Percentiles rank a stretch among this genome's conserved stretches.
Conservation (phyloP, 169 alveolate genomes). For the Plasmodium gallinaceum region DNA sequence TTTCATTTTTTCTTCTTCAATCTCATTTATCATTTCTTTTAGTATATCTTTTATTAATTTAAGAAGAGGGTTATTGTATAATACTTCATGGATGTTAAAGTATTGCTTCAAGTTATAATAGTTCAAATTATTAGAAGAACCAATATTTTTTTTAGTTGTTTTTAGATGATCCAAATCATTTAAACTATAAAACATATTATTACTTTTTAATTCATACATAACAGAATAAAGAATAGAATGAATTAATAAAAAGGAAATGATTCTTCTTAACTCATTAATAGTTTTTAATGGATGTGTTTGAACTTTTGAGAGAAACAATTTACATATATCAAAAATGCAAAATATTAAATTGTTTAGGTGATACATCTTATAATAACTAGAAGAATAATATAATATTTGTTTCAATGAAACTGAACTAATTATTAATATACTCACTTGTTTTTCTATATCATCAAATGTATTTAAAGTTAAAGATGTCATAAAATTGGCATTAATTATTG, state of each 20-base stretch:
- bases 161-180: not conserved
- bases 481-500: slow-evolving; percentile 72
- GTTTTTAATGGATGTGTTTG: slow-evolving; percentile 73
- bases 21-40: slow-evolving; percentile 46
- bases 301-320: slow-evolving; percentile 65
- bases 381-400: slow-evolving; percentile 41
- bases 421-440: slow-evolving; percentile 71
- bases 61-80: slow-evolving; percentile 34
- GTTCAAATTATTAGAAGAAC: not conserved
- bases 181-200: not conserved
- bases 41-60: slow-evolving; percentile 54
- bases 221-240: slow-evolving; percentile 36
- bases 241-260: slow-evolving; percentile 52
- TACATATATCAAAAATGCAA: slow-evolving; percentile 71
- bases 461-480: slow-evolving; percentile 75
- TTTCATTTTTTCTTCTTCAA: slow-evolving; percentile 43
- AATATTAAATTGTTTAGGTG: slow-evolving; percentile 57
- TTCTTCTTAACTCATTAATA: slow-evolving; percentile 70
- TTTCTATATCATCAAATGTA: slow-evolving; percentile 77
- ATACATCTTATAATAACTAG: slow-evolving; percentile 26
- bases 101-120: not conserved
- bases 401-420: slow-evolving; percentile 61
- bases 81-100: slow-evolving; percentile 12
- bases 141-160: not conserved
- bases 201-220: slow-evolving; percentile 12